Evolutionary conservation across 2,329 filamentous ascomycete species (phyloP), one percentile per base, ranked within the genome.

Genomic region (Canariomyces notabilis): DNA sequence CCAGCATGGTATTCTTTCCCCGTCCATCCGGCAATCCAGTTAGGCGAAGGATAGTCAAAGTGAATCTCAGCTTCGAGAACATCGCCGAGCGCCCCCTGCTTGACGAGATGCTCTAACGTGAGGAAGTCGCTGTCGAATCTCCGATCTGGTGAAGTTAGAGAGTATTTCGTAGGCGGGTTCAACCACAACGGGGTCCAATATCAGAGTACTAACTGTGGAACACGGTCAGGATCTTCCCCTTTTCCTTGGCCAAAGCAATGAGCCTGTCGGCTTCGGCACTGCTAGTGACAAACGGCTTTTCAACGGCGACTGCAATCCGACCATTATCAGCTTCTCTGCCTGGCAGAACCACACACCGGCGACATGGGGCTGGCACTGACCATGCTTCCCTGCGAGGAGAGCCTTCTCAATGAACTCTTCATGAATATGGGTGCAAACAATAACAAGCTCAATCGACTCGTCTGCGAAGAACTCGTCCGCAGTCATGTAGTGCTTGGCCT

Each of bases 201-300:
- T 26, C 15, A 4, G 23, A 6, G 21, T 5, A 46, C 56, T 76
- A 65, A 64, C 80, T 79, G 52, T 79, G 75, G 55, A 74, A 79
- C 6, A 76, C 74, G 0, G 74, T 73, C 34, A 78, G 56, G 20
- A 76, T 56, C 49, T 68, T 69, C 21, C 67, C 66, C 49, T 72
- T 63, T 37, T 69, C 64, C 51, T 73, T 64, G 2, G 75, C 70
- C 18, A 77, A 61, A 1, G 64, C 57, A 23, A 75, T 72, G 5
- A 85, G 68, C 42, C 75, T 68, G 29, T 75, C 68, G 6, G 79
- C 80, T 57, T 83, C 77, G 37, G 70, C 64, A 4, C 71, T 69
- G 2, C 79, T 80, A 7, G 75, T 74, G 2, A 79, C 79, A 59
- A 85, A 84, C 0, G 81, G 81, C 62, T 85, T 85, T 61, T 85